Conservation (phyloP, 352 stramenopile species). For the Phytophthora citrophthora region DNA sequence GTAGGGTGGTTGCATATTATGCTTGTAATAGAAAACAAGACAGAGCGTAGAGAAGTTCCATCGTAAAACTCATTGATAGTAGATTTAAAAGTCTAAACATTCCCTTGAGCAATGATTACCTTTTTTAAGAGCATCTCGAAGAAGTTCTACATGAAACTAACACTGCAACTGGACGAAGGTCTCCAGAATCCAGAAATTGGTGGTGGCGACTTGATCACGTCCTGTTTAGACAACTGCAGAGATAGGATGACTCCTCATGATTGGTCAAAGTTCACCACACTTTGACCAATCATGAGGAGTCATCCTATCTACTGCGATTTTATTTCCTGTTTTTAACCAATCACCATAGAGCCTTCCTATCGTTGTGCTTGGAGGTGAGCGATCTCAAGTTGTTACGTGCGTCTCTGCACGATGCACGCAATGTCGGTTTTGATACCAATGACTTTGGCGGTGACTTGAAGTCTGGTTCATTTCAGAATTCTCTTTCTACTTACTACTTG, state of each 20-base stretch:
- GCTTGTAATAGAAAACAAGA: too few relatives aligned
- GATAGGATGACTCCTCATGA: conserved; percentile 11
- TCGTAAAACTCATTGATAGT: too few relatives aligned
- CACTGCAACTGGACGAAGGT: not conserved
- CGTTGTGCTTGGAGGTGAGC: conserved; percentile 11
- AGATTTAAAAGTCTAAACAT: not conserved
- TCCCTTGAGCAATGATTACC: not conserved
- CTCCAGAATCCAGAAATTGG: not conserved
- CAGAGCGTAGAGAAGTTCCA: too few relatives aligned
- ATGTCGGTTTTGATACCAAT: conserved; percentile 4
- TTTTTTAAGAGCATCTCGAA: not conserved
- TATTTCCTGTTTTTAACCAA: conserved; percentile 1
- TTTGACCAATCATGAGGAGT: too few relatives aligned
- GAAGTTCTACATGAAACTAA: not conserved
- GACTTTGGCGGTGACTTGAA: conserved; percentile 1
- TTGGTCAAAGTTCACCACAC: conserved; percentile 4
- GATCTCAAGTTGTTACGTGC: not conserved
- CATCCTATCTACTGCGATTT: too few relatives aligned
- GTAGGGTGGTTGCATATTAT: too few relatives aligned
- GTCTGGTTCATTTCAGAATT: conserved; percentile 14
- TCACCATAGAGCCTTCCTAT: conserved; percentile 19
- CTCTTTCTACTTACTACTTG: conserved; percentile 2
- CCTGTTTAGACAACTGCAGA: conserved; percentile 15
- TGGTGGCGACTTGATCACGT: not conserved
- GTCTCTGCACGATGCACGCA: not conserved